phyloP scores from a whole-genome alignment of 2,329 filamentous ascomycete species.

The Monilinia fructicola region DNA sequence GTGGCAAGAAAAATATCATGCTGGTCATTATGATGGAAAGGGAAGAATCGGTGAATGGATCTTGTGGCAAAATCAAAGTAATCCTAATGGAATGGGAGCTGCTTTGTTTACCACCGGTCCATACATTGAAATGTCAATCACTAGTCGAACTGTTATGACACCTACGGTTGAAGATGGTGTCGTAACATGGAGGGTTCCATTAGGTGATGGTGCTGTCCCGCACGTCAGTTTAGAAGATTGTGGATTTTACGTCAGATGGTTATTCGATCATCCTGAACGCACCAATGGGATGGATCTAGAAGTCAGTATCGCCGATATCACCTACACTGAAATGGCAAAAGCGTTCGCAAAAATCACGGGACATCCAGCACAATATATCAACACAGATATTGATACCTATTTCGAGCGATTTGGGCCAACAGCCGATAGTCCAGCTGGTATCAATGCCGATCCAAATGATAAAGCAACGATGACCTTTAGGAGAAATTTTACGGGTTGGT shows the following conservation, averaged over 20 bases:
- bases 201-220: constrained; percentile 45
- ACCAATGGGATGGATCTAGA: constrained; percentile 49
- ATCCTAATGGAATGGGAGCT: constrained; percentile 41
- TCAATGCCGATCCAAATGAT: constrained; percentile 42
- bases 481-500: constrained; percentile 54
- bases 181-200: constrained; percentile 46
- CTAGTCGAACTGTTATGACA: constrained; percentile 43
- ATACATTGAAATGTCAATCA: constrained; percentile 49
- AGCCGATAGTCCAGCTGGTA: constrained; percentile 40
- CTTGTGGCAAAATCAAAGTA: constrained; percentile 44
- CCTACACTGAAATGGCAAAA: constrained; percentile 44
- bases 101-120: constrained; percentile 47
- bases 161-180: constrained; percentile 45
- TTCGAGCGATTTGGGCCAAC: constrained; percentile 30
- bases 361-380: constrained; percentile 44
- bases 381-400: constrained; percentile 43
- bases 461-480: constrained; percentile 43
- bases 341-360: constrained; percentile 49
- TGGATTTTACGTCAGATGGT: constrained; percentile 48
- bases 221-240: constrained; percentile 50
- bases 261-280: constrained; percentile 48
- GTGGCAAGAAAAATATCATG: constrained; percentile 47
- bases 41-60: constrained; percentile 49
- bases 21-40: constrained; percentile 52
- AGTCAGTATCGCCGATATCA: constrained; percentile 46